These are phyloP conservation scores for Urochloa ruziziensis DNA, from an alignment of 176 grass and related monocot species.

Conservation along the genomic window DNA sequence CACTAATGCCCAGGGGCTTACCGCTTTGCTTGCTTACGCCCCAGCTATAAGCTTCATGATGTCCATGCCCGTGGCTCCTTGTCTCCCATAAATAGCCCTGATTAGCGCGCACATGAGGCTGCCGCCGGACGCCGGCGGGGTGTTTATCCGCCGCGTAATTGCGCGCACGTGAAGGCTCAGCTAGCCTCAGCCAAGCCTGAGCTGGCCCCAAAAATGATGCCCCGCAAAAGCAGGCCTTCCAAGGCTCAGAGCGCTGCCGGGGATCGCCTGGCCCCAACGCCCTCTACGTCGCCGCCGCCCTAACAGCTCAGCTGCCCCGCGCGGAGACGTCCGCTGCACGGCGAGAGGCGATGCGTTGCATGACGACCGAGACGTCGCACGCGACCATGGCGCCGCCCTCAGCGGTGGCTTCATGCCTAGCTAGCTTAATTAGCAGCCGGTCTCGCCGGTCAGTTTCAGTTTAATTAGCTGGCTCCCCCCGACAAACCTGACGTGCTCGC, in stretches of 20 bases:
- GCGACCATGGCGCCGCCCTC: background rate
- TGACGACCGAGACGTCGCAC: background rate
- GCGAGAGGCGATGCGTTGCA: background rate
- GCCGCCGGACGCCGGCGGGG: background rate
- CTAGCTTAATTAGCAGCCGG: background rate
- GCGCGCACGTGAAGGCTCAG: constrained; percentile 22
- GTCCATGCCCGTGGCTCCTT: background rate
- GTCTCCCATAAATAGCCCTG: background rate
- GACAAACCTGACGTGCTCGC: background rate
- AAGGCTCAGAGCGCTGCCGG: background rate
- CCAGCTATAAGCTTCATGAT: background rate
- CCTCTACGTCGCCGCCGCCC: background rate
- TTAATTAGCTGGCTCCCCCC: background rate
- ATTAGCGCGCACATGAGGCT: constrained; percentile 32
- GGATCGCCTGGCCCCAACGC: background rate
- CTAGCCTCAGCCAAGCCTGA: too few species aligned
- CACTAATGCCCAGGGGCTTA: background rate
- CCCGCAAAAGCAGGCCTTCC: constrained; percentile 21
- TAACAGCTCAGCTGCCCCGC: background rate
- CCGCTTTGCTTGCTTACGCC: background rate
- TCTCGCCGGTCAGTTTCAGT: background rate
- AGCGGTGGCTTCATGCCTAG: background rate
- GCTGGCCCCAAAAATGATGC: constrained; percentile 28
- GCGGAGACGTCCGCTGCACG: background rate
- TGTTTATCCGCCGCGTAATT: constrained; percentile 8